Base-by-base conservation (phyloP, 345 rosid genomes). In the Eucalyptus regnans region DNA sequence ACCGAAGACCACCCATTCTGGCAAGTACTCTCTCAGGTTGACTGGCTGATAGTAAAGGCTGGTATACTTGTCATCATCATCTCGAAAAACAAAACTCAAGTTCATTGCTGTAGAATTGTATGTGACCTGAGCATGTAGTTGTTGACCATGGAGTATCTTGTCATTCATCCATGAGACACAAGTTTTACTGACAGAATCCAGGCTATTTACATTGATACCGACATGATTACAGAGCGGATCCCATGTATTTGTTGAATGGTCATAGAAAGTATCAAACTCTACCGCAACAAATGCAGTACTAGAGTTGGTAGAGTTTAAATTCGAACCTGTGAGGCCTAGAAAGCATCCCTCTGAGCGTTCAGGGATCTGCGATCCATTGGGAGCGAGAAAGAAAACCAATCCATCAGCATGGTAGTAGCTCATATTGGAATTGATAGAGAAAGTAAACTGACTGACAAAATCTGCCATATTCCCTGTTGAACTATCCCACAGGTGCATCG, bases 401-500 rank as follows among this genome's bases (percentile, higher is more conserved):
- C 91, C 91, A 46, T 89, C 91, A 6, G 89, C 89, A 44, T 50
- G 33, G 10, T 0, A 0, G 1, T 23, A 1, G 3, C 2, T 27
- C 8, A 27, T 56, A 16, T 0, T 0, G 12, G 88, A 80, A 13
- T 71, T 4, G 23, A 92, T 83, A 8, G n/a, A 25, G 56, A 92
- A 90, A 23, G 92, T 88, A 81, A 90, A 92, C 44, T 84, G 76
- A 9, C 91, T 90, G 52, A 16, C 56, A 88, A 91, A 91, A 86
- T 90, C 89, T 54, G 92, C 31, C 56, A 90, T 60, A 23, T 86
- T 90, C 50, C 90, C 85, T 3, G 92, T 56, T 33, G 83, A 87
- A 11, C 60, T 79, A 64, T 89, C 90, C 92, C 92, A 91, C 76
- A 92, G 88, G 50, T 25, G 92, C 89, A 90, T 29, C 1, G 91